phyloP scores from a whole-genome alignment of 352 stramenopile genomes.

The Pythium folliculosum region DNA sequence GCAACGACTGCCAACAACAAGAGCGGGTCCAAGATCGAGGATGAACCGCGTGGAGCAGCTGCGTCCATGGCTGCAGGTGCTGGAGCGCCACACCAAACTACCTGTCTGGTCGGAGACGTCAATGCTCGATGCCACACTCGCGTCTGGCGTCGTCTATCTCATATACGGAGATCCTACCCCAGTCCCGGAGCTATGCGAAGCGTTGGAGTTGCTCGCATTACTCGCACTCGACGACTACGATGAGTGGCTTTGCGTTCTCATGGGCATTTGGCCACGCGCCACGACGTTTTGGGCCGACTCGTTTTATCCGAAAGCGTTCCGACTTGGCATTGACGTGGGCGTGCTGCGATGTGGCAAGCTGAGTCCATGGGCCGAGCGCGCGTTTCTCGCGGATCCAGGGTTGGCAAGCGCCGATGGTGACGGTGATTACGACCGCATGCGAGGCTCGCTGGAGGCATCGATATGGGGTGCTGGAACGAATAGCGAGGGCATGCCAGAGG shows the following conservation, averaged over 20 bases:
- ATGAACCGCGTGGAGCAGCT: too few species aligned
- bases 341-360: neutral
- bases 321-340: neutral
- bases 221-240: neutral
- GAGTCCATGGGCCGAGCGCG: neutral
- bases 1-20: too few species aligned
- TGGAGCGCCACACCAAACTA: too few species aligned
- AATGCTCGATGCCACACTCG: too few species aligned
- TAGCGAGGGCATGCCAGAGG: too few species aligned
- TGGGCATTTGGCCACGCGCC: neutral
- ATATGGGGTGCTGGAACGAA: too few species aligned
- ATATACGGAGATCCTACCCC: too few species aligned
- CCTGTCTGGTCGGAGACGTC: too few species aligned
- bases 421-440: neutral
- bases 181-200: neutral
- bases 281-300: neutral
- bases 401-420: neutral
- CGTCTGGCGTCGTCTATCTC: too few species aligned
- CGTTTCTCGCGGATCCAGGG: neutral
- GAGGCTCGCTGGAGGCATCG: neutral
- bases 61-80: too few species aligned
- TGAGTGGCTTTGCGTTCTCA: neutral
- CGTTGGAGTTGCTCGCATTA: constrained; percentile 1
- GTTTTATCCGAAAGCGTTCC: neutral
- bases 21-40: too few species aligned